Evolutionary conservation across 768 basidiomycete genomes (phyloP).

Genomic region (Lactarius psammicola): DNA sequence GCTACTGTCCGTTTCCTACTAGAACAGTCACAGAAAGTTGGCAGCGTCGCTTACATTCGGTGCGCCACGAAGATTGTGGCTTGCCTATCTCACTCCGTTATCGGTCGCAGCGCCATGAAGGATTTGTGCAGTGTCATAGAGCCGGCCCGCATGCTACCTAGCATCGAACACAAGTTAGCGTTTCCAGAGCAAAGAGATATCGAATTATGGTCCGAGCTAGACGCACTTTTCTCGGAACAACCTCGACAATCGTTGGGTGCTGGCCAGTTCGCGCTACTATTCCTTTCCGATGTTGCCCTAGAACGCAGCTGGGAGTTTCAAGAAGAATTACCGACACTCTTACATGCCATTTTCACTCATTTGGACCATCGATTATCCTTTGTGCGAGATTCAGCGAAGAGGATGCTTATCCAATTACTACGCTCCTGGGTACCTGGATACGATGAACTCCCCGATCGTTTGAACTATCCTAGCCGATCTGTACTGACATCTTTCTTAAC

Average conservation of each 20-base stretch:
- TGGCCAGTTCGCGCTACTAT: constrained; percentile 86
- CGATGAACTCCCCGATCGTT: constrained; percentile 64
- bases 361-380: constrained; percentile 73
- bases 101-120: constrained; percentile 71
- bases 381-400: constrained; percentile 66
- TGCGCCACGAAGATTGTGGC: constrained; percentile 82
- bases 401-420: constrained; percentile 82
- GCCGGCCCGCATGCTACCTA: constrained; percentile 79
- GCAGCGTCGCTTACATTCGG: constrained; percentile 70
- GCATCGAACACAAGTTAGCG: constrained; percentile 66
- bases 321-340: constrained; percentile 65
- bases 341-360: constrained; percentile 80
- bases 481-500: constrained; percentile 51
- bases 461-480: constrained; percentile 45
- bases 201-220: constrained; percentile 78
- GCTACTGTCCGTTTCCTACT: constrained; percentile 80
- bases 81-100: constrained; percentile 73
- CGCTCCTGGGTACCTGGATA: constrained; percentile 81
- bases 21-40: constrained; percentile 84
- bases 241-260: constrained; percentile 71
- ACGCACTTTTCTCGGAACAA: constrained; percentile 69
- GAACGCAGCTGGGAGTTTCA: constrained; percentile 76
- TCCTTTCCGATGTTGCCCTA: constrained; percentile 72
- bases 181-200: constrained; percentile 62
- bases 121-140: constrained; percentile 85